Conservation (phyloP, 768 basidiomycete genomes). For the Gloeophyllum trabeum region DNA sequence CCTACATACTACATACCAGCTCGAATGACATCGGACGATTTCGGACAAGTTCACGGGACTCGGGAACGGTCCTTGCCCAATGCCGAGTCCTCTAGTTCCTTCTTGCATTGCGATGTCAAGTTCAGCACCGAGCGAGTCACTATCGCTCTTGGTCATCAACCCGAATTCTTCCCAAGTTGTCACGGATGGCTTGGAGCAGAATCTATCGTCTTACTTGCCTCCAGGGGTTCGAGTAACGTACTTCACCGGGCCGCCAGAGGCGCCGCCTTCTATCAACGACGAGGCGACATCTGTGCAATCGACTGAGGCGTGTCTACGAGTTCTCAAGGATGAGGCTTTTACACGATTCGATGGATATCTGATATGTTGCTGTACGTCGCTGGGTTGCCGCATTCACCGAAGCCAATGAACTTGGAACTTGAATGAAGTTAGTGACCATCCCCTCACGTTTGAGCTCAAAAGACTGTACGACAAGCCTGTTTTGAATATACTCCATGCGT, state of each 20-base stretch:
- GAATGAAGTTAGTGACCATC: conserved; percentile 25
- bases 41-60: too few relatives aligned
- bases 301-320: conserved; percentile 18
- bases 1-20: too few relatives aligned
- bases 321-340: conserved; percentile 17
- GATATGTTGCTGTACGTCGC: conserved; percentile 25
- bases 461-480: conserved; percentile 20
- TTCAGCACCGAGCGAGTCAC: conserved; percentile 12
- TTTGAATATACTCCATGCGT: conserved; percentile 24
- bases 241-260: conserved; percentile 21
- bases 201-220: neutral
- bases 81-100: too few relatives aligned
- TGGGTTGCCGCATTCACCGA: neutral
- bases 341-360: conserved; percentile 24
- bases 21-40: too few relatives aligned
- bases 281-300: conserved; percentile 19
- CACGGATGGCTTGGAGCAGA: conserved; percentile 17
- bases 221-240: too few relatives aligned
- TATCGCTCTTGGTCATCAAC: conserved; percentile 22
- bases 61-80: too few relatives aligned
- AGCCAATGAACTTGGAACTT: neutral
- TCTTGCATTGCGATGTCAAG: too few relatives aligned
- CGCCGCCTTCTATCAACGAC: conserved; percentile 22
- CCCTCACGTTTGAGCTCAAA: conserved; percentile 22
- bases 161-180: conserved; percentile 25